These are phyloP conservation scores for Pterocarpus macrocarpus DNA, from an alignment of 306 rosid genomes.

Conservation along the genomic window DNA sequence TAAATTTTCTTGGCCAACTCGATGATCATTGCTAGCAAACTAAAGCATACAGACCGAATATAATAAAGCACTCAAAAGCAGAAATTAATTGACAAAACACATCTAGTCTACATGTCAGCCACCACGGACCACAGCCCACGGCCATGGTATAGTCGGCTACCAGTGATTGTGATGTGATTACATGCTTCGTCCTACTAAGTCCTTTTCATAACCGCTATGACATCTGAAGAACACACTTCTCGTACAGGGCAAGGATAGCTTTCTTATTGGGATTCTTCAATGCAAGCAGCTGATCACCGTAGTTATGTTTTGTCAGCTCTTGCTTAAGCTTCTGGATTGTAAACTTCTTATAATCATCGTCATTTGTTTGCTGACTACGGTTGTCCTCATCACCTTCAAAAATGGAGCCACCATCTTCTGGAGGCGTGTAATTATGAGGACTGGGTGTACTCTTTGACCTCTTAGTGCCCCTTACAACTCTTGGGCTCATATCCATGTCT, in stretches of 20 bases:
- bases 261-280: constrained; percentile 75
- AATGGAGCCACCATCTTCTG: constrained; percentile 72
- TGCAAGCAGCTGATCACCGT: constrained; percentile 72
- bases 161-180: constrained; percentile 11
- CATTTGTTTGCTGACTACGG: constrained; percentile 60
- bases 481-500: constrained; percentile 70
- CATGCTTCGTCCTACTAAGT: constrained; percentile 35
- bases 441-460: constrained; percentile 67
- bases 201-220: constrained; percentile 49
- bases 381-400: constrained; percentile 68
- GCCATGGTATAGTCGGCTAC: constrained; percentile 34
- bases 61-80: background rate
- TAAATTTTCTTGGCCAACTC: background rate
- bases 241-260: constrained; percentile 73
- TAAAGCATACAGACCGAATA: background rate
- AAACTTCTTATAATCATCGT: constrained; percentile 76
- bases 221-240: constrained; percentile 69
- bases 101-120: constrained; percentile 10
- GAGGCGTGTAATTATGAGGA: constrained; percentile 52
- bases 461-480: constrained; percentile 62
- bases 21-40: background rate
- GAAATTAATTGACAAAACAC: background rate
- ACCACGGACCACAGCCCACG: constrained; percentile 18
- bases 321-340: constrained; percentile 79
- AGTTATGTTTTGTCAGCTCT: constrained; percentile 81